A percentile compares a stretch with the other conserved stretches of the same genome.
Evolutionary conservation across 345 rosid genomes (phyloP).

Genomic region (Euphorbia peplus): DNA sequence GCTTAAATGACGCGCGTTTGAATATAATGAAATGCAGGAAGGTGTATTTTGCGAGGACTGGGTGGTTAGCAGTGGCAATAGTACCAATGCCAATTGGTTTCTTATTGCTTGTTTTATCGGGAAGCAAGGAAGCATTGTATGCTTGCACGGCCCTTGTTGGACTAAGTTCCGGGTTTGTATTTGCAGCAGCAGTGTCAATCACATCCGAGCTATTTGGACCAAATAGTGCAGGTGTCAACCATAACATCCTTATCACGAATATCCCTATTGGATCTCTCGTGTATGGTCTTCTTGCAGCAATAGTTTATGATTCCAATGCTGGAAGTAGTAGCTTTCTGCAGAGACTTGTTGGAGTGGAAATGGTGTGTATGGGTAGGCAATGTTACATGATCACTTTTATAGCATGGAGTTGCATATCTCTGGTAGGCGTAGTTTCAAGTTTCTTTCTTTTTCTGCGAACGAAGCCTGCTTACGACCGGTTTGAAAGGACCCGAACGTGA

Average conservation of each 20-base stretch:
- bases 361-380: conserved; percentile 57
- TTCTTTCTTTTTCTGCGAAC: conserved; percentile 49
- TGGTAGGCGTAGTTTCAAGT: conserved; percentile 44
- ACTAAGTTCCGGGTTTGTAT: conserved; percentile 70
- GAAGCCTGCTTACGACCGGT: conserved; percentile 42
- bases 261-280: conserved; percentile 82
- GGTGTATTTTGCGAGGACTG: conserved; percentile 68
- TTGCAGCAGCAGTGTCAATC: conserved; percentile 74
- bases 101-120: conserved; percentile 49
- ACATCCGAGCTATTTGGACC: conserved; percentile 87
- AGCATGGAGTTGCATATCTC: conserved; percentile 51
- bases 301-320: conserved; percentile 60
- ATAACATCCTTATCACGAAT: conserved; percentile 86
- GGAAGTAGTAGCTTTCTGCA: conserved; percentile 14
- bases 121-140: conserved; percentile 36
- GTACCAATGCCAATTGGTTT: conserved; percentile 75
- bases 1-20: conserved; percentile 8
- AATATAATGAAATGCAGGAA: conserved; percentile 51
- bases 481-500: conserved; percentile 31
- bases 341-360: conserved; percentile 25
- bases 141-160: conserved; percentile 56
- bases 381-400: conserved; percentile 50
- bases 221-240: conserved; percentile 71
- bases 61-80: conserved; percentile 66
- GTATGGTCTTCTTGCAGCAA: conserved; percentile 71